These are phyloP conservation scores for Ascoidea rubescens DNA, from an alignment of 805 yeast species.

Conservation along the genomic window DNA sequence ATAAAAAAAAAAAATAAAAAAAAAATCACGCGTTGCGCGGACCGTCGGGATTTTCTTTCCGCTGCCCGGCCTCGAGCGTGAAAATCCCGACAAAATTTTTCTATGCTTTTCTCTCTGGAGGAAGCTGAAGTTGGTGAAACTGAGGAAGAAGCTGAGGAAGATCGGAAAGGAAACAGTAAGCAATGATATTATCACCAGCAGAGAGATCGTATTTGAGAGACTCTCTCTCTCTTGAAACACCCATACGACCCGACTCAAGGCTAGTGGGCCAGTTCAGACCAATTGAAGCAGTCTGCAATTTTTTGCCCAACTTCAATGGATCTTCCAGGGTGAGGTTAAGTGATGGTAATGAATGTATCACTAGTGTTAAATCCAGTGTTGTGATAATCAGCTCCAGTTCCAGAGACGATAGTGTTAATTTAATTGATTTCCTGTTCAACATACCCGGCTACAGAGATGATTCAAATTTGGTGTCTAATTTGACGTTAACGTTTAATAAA, in stretches of 20 bases:
- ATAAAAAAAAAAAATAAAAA: no score
- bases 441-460: conserved; percentile 74
- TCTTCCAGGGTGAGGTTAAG: conserved; percentile 75
- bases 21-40: no score
- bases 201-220: conserved; percentile 67
- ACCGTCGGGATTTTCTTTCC: no score
- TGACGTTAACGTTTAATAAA: conserved; percentile 47
- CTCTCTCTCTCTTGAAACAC: conserved; percentile 45
- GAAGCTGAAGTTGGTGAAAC: no score
- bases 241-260: conserved; percentile 81
- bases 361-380: conserved; percentile 80
- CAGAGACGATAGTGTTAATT: conserved; percentile 17
- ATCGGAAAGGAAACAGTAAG: no score
- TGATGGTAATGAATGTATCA: conserved; percentile 90
- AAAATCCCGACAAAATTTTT: no score
- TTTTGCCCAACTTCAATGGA: conserved; percentile 82
- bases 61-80: no score
- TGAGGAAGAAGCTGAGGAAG: no score
- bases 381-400: conserved; percentile 25
- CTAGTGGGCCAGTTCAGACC: conserved; percentile 67
- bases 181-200: conserved; percentile 60
- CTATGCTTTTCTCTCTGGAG: no score
- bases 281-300: conserved; percentile 65
- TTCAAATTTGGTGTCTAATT: conserved; percentile 48
- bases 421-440: conserved; percentile 68